Conservation (phyloP, 2,329 filamentous ascomycete species). For the Xylariaceae sp. region DNA sequence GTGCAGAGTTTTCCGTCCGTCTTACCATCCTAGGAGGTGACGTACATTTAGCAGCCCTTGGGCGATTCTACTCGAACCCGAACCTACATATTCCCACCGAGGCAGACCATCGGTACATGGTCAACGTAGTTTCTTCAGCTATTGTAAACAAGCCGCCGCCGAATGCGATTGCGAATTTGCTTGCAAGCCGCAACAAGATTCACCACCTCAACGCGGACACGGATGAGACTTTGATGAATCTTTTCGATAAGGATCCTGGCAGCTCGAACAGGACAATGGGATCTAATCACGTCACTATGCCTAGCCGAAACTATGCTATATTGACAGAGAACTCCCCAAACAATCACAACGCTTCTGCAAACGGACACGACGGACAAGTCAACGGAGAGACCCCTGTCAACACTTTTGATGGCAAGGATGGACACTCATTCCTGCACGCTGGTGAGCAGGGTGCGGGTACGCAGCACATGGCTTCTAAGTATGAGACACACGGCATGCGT, state of each 20-base stretch:
- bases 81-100: constrained; percentile 77
- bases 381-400: constrained; percentile 17
- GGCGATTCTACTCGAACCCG: constrained; percentile 93
- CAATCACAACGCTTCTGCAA: constrained; percentile 42
- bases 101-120: constrained; percentile 91
- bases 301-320: constrained; percentile 91
- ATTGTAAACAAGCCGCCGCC: constrained; percentile 96
- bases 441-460: constrained; percentile 84
- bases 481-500: constrained; percentile 58
- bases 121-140: constrained; percentile 89
- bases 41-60: constrained; percentile 89
- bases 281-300: constrained; percentile 86
- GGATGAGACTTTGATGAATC: constrained; percentile 90
- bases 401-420: constrained; percentile 60
- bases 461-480: constrained; percentile 72
- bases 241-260: constrained; percentile 91
- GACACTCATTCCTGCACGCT: constrained; percentile 72
- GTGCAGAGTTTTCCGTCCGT: constrained; percentile 84
- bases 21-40: constrained; percentile 93
- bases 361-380: constrained; percentile 22
- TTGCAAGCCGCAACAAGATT: constrained; percentile 87
- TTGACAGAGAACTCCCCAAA: constrained; percentile 85
- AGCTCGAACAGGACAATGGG: constrained; percentile 72
- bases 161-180: constrained; percentile 83
- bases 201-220: constrained; percentile 74